These are phyloP conservation scores for Solanum chmielewskii DNA, from an alignment of 257 asterid species.

Conservation along the genomic window DNA sequence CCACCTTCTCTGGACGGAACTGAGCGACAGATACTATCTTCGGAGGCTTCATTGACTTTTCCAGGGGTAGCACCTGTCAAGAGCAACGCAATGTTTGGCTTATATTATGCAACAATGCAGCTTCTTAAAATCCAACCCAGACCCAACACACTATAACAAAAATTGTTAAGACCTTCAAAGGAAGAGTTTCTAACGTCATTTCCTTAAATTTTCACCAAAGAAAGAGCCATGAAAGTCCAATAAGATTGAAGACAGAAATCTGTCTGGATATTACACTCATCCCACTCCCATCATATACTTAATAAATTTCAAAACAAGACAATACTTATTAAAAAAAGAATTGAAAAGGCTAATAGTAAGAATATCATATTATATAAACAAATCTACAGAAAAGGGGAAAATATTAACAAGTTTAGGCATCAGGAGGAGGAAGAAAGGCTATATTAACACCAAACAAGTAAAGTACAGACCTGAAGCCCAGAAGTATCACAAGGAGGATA, in stretches of 20 bases:
- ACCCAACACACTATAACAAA: background rate
- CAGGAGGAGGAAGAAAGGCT: background rate
- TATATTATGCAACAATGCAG: background rate
- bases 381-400: background rate
- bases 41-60: constrained; percentile 47
- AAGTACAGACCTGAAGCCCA: constrained; percentile 62
- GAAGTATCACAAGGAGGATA: constrained; percentile 97
- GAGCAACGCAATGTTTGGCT: background rate
- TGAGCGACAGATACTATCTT: constrained; percentile 91
- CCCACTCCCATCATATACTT: background rate
- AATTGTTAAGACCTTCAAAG: background rate
- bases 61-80: constrained; percentile 58
- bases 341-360: background rate
- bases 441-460: background rate
- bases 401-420: background rate
- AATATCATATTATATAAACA: background rate
- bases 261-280: background rate
- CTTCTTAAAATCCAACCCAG: background rate
- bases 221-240: background rate
- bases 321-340: background rate
- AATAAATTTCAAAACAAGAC: background rate
- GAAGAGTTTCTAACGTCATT: background rate
- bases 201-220: background rate
- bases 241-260: background rate
- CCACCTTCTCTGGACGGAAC: constrained; percentile 98